Evolutionary conservation across 768 basidiomycete species (phyloP).

Genomic region (Trametes villosa): DNA sequence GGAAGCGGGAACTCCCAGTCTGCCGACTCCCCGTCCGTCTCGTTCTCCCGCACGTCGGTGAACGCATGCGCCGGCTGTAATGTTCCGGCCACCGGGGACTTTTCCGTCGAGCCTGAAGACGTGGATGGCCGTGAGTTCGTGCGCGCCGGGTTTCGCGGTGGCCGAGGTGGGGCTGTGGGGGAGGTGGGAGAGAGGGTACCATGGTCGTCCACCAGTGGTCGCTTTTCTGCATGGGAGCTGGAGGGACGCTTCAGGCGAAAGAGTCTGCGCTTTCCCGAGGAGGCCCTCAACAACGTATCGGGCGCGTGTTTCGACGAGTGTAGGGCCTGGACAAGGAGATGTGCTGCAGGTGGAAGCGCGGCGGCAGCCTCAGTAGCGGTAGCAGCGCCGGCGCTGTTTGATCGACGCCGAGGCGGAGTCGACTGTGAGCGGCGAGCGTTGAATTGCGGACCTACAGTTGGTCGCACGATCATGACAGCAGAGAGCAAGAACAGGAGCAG

Average conservation of each 20-base stretch:
- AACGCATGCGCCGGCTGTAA: neutral
- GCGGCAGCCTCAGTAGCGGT: neutral
- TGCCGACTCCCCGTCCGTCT: slow-evolving; percentile 1
- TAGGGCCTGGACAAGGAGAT: slow-evolving; percentile 5
- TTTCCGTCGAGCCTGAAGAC: slow-evolving; percentile 9
- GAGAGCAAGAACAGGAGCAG: neutral
- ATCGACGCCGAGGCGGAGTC: slow-evolving; percentile 18
- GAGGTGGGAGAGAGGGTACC: neutral
- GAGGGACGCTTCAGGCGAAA: slow-evolving; percentile 28
- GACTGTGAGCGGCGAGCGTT: slow-evolving; percentile 17
- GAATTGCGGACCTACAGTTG: neutral
- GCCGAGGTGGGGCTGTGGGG: slow-evolving; percentile 21
- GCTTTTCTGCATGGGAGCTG: slow-evolving; percentile 20
- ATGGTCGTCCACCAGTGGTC: neutral
- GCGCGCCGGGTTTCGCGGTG: slow-evolving; percentile 29
- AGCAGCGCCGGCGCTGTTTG: slow-evolving; percentile 15
- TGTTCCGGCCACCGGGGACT: slow-evolving; percentile 7
- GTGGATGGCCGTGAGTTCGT: slow-evolving; percentile 11
- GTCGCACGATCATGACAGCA: slow-evolving; percentile 21
- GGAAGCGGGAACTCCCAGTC: slow-evolving; percentile 25
- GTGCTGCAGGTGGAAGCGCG: slow-evolving; percentile 3
- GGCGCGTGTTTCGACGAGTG: slow-evolving; percentile 1
- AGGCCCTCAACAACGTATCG: slow-evolving; percentile 10
- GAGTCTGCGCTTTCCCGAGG: slow-evolving; percentile 21
- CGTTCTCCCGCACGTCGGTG: slow-evolving; percentile 5